Base-by-base conservation (phyloP, 305 asterid species). In the Rubia peregrina region DNA sequence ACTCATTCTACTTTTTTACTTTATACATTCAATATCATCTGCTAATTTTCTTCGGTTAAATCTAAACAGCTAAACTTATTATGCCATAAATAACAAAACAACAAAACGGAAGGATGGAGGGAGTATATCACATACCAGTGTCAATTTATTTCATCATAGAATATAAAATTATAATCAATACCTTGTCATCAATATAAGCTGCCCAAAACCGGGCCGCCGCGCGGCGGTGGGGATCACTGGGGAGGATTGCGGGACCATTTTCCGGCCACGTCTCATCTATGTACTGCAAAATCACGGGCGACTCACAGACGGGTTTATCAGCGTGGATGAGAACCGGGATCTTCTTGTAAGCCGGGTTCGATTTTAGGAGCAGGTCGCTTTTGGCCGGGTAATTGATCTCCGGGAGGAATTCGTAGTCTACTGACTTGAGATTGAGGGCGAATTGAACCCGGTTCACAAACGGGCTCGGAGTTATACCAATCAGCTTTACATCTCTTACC, bases 271-370 rank as follows among this genome's bases (percentile, higher is more conserved):
- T 26, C 66, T 80, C 80, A 16, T 73, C 80, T 1, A 67, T 80
- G 48, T 80, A 76, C 1, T 66, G 44, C 2, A 73, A 65, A 4
- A 76, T 80, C 61, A 73, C 41, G 5, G 65, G 76, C 14, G 83
- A 80, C 48, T 80, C 83, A 17, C 72, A 73, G 5, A 76, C 57
- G 16, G 73, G 14, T 16, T 16, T 61, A 24, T 67, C 78, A 13
- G 59, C 74, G 57, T 80, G 76, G 43, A 80, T 61, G 40, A 78
- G 74, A 11, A 78, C 79, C 2, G 79, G 79, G 21, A 78, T 38
- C 67, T 82, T 85, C 77, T 85, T 81, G 79, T 63, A 75, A 33
- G 83, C 71, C 9, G 88, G 89, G 59, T 87, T 87, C 38, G 65
- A 65, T 76, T 79, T 82, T 42, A 82, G 79, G 14, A 87, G 83